Base-by-base conservation (phyloP, 1,139 yeast genomes). In the Geotrichum carabidarum region DNA sequence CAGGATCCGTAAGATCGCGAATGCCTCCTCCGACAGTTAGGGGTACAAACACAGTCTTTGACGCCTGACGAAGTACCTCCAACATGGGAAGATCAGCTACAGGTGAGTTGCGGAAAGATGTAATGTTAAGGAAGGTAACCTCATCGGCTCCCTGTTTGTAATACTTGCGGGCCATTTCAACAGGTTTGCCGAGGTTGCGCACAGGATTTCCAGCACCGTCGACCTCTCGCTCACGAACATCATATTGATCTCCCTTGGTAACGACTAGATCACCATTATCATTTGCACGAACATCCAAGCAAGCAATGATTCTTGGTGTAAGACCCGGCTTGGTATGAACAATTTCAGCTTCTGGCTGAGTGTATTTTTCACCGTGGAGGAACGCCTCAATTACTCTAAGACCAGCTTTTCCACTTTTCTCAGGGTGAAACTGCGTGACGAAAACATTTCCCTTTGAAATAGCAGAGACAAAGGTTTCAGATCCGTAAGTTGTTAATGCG, bases 351-450 rank as follows among this genome's bases (percentile, higher is more conserved):
- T 37, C 8, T 15, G 1, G 14, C 9, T 14, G 11, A 2, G 63
- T 61, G 53, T 55, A 55, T 53, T 62, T 58, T 47, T 59, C 57
- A 50, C 83, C 85, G 46, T 77, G 76, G 60, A 93, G 74, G 66
- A 93, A 93, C 34, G 86, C 79, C 58, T 80, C 78, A 57, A 93
- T 78, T 7, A 91, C 82, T 59, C 80, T 79, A 47, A 93, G 74
- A 46, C 99, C 99, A 8, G 96, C 96, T 44, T 75, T 69, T 9
- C 99, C 99, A 1, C 96, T 87, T 70, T 93, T 93, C 69, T 93
- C 99, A 6, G 99, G 99, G 71, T 93, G 99, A 71, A 93, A 93
- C 70, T 93, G 99, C 1, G 98, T 93, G 46, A 97, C 96, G 71
- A 93, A 87, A 18, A 91, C 76, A 60, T 89, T 90, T 57, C 78